Conservation (phyloP, 2,329 filamentous ascomycete species). For the Arthrobotrys conoides region DNA sequence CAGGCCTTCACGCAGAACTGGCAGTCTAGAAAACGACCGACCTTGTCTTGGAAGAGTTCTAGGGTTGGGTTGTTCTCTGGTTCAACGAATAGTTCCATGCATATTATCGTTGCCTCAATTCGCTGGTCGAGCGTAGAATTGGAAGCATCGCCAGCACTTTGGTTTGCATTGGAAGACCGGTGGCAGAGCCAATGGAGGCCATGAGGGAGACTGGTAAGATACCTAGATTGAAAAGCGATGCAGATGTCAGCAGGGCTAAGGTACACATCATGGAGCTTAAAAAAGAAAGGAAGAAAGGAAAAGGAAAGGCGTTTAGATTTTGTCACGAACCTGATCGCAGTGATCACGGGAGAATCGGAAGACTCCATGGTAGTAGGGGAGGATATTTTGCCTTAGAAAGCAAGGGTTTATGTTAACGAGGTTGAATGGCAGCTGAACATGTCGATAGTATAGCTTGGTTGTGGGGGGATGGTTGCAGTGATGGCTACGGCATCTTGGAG, state of each 20-base stretch:
- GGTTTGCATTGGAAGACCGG: conserved; percentile 55
- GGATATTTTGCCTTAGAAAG: neutral
- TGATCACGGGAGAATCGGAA: conserved; percentile 44
- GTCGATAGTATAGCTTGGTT: neutral
- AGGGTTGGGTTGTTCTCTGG: conserved; percentile 63
- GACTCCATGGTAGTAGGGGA: conserved; percentile 19
- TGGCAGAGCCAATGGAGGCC: conserved; percentile 64
- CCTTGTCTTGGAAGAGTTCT: conserved; percentile 62
- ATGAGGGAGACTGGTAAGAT: conserved; percentile 62
- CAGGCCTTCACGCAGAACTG: conserved; percentile 63
- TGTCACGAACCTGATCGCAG: conserved; percentile 45
- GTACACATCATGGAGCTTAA: neutral
- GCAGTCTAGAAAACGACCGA: conserved; percentile 63
- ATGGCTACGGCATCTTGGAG: conserved; percentile 2
- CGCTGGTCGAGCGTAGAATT: conserved; percentile 53
- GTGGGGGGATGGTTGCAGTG: neutral
- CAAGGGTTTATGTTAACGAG: neutral
- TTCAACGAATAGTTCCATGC: conserved; percentile 63
- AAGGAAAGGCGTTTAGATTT: too few species aligned
- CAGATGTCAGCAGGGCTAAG: conserved; percentile 7
- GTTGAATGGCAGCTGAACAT: neutral
- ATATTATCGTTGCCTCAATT: conserved; percentile 60
- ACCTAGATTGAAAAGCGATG: conserved; percentile 2
- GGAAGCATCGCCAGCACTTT: conserved; percentile 22
- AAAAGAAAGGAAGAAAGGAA: too few species aligned